Evolutionary conservation across 2,329 filamentous ascomycete species (phyloP).

Genomic region (Orbilia brochopaga): DNA sequence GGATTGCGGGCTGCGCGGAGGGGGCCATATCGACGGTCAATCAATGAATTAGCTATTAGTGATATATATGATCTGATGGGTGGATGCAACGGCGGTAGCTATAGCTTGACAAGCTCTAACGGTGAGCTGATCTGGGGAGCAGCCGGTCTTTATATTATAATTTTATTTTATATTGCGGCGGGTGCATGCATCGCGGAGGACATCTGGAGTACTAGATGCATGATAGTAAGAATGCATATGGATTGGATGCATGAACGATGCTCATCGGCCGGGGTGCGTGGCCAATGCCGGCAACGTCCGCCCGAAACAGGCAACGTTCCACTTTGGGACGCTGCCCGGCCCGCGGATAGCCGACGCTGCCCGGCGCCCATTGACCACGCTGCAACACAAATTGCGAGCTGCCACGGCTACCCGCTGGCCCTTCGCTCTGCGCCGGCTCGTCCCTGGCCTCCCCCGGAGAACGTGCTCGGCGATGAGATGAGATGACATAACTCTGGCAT

Average conservation of each 20-base stretch:
- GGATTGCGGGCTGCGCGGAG: conserved; percentile 63
- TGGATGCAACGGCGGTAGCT: no score
- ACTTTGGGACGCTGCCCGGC: conserved; percentile 51
- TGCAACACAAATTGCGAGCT: conserved; percentile 16
- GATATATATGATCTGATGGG: no score
- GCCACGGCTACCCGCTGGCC: conserved; percentile 12
- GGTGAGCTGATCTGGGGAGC: no score
- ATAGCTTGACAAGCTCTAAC: no score
- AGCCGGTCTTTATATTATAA: no score
- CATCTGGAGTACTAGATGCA: no score
- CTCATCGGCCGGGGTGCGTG: no score
- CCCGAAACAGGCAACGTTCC: conserved; percentile 52
- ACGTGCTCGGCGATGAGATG: conserved; percentile 27
- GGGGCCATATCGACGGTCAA: conserved; percentile 64
- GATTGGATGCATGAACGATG: no score
- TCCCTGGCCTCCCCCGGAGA: no score
- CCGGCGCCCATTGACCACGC: conserved; percentile 55
- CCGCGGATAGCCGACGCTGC: conserved; percentile 60
- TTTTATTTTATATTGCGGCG: no score
- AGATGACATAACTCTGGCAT: conserved; percentile 19
- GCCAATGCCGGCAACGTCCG: no score
- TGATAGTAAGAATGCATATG: neutral
- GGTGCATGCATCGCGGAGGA: no score
- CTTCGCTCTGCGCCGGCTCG: conserved; percentile 11
- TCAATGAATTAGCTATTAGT: conserved; percentile 52